Evolutionary conservation across 2,329 filamentous ascomycete genomes (phyloP), one percentile per base, ranked within the genome.

Genomic region (Cryphonectria nitschkei): DNA sequence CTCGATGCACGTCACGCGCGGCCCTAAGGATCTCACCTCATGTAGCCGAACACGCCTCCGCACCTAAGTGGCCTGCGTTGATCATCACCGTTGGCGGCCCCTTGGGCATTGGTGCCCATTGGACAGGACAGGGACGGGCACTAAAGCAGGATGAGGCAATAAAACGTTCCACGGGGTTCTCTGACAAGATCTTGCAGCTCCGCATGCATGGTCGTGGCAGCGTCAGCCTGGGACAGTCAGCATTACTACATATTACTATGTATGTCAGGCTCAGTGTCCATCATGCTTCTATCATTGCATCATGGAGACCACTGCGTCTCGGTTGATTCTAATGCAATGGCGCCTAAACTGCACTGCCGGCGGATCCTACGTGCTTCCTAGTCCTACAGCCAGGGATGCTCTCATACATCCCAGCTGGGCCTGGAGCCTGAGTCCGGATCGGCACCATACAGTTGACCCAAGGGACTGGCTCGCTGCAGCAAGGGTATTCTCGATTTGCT

Each of bases 381-480:
- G n/a, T 6, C 22, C 50, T 54, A 54, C 50, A 56, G 26, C 54
- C 54, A 58, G 54, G 54, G 29, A 34, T 32, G 26, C 8, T 32
- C 26, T 34, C 54, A 34, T 58, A 32, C 26, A 58, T 34, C 54
- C 19, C 26, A 58, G 41, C 37, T 64, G 34, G 14, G 37, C 8
- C 37, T 41, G 22, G 41, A 9, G 61, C 41, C 14, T 46, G n/a
- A 43, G 13, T 37, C 26, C 41, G 16, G 43, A 65, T 34, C 41
- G 61, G 16, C n/a, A 50, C 19, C 39, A 13, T 50, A 56, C 22
- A 29, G 22, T 66, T 39, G 64, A 61, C 54, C 65, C 65, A 61
- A 29, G 65, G 56, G 65, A n/a, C 54, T 39, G 65, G 65, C 37
- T 46, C 54, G 65, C 65, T 67, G 65, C 65, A 61, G 22, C 54